Evolutionary conservation across 129 eudicot genomes (phyloP).

Genomic region (Centaurea solstitialis): DNA sequence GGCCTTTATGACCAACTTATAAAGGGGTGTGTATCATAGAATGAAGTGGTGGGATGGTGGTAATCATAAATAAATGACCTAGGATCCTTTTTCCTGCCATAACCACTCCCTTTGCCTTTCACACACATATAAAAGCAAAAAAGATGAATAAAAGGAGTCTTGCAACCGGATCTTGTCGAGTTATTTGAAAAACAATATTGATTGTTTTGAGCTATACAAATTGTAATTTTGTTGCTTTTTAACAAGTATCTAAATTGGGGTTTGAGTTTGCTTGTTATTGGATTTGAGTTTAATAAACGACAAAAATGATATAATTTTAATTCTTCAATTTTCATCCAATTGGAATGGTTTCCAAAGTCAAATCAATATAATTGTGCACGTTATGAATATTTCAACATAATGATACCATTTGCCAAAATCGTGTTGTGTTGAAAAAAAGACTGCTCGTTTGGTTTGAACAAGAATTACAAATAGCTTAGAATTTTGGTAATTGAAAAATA

Average conservation of each 20-base stretch:
- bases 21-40: constrained; percentile 25
- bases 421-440: not conserved
- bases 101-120: constrained; percentile 34
- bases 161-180: not conserved
- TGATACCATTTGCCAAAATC: not conserved
- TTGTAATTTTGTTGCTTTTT: not conserved
- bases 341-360: constrained; percentile 6
- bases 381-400: not conserved
- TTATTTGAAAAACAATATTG: not conserved
- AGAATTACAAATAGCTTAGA: not conserved
- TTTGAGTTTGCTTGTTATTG: not conserved
- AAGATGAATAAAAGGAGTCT: not conserved
- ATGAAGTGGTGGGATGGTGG: constrained; percentile 32
- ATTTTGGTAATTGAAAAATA: not conserved
- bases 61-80: constrained; percentile 33
- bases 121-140: constrained; percentile 14
- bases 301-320: constrained; percentile 14
- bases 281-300: not conserved
- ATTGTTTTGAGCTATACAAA: not conserved
- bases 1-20: constrained; percentile 36
- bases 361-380: constrained; percentile 3
- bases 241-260: not conserved
- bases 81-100: constrained; percentile 38
- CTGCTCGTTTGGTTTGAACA: not conserved
- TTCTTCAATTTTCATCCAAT: not conserved